These are phyloP conservation scores for Rhodomyrtus tomentosa DNA, from an alignment of 345 rosid species.

Conservation along the genomic window DNA sequence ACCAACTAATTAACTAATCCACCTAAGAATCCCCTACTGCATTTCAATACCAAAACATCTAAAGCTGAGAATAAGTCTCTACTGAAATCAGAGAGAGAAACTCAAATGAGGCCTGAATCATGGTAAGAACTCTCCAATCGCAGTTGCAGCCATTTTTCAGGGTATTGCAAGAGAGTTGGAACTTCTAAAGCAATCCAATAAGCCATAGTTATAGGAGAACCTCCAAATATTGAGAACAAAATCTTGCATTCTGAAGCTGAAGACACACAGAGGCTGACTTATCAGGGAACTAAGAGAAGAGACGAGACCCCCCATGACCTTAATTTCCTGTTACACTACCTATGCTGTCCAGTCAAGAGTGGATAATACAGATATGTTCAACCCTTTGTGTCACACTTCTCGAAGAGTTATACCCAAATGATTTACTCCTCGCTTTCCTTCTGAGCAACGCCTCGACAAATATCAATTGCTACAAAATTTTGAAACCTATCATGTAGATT, in stretches of 20 bases:
- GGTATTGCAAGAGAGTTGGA: not conserved
- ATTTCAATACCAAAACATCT: not conserved
- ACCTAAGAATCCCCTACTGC: not conserved
- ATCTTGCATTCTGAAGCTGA: not conserved
- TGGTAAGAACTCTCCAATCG: not conserved
- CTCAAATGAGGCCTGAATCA: not conserved
- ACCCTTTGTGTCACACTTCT: not conserved
- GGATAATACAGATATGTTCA: not conserved
- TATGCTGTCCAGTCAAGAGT: not conserved
- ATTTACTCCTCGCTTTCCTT: not conserved
- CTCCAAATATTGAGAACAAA: not conserved
- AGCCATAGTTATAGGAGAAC: not conserved
- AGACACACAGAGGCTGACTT: not conserved
- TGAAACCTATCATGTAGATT: not conserved
- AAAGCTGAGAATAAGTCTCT: not conserved
- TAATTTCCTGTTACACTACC: not conserved
- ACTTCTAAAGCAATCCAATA: not conserved
- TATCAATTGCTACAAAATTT: not conserved
- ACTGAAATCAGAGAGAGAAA: not conserved
- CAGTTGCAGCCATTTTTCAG: not conserved
- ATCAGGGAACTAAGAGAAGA: not conserved
- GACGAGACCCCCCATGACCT: not conserved
- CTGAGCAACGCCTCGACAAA: not conserved
- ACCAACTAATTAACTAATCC: not conserved
- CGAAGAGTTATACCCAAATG: not conserved